Evolutionary conservation across 495 filamentous ascomycete species (phyloP).

Genomic region (Penicillium dipodomyicola): DNA sequence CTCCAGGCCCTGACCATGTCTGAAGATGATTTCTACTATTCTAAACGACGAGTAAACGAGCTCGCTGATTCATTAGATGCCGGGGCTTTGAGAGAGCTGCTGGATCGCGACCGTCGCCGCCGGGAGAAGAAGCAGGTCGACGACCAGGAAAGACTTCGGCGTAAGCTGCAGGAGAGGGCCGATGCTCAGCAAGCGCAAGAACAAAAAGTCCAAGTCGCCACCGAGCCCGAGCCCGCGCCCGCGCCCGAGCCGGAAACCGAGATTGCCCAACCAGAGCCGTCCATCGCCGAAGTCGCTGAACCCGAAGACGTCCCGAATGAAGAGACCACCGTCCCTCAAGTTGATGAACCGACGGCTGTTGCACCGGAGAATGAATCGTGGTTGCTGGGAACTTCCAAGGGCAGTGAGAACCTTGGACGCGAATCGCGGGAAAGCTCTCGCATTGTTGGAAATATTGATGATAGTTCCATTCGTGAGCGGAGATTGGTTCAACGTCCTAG

Average conservation of each 20-base stretch:
- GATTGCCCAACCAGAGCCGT: constrained; percentile 2
- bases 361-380: constrained; percentile 31
- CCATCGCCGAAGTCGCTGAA: constrained; percentile 4
- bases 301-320: not conserved
- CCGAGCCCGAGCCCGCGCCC: constrained; percentile 1
- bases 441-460: constrained; percentile 39
- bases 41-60: constrained; percentile 71
- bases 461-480: constrained; percentile 37
- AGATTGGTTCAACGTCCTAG: constrained; percentile 33
- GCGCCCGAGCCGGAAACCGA: constrained; percentile 5
- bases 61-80: constrained; percentile 80
- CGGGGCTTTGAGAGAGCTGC: constrained; percentile 71
- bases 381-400: constrained; percentile 34
- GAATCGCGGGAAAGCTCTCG: constrained; percentile 38
- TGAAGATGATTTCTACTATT: constrained; percentile 60
- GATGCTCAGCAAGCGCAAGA: constrained; percentile 59
- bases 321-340: not conserved
- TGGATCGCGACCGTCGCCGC: constrained; percentile 80
- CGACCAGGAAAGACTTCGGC: constrained; percentile 68
- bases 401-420: constrained; percentile 19
- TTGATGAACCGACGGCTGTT: constrained; percentile 11
- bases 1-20: constrained; percentile 47
- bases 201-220: constrained; percentile 31
- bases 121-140: constrained; percentile 68
- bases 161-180: constrained; percentile 63